Evolutionary conservation across 2,329 filamentous ascomycete genomes (phyloP), one percentile per base, ranked within the genome.

Genomic region (Hypoxylon sp.): DNA sequence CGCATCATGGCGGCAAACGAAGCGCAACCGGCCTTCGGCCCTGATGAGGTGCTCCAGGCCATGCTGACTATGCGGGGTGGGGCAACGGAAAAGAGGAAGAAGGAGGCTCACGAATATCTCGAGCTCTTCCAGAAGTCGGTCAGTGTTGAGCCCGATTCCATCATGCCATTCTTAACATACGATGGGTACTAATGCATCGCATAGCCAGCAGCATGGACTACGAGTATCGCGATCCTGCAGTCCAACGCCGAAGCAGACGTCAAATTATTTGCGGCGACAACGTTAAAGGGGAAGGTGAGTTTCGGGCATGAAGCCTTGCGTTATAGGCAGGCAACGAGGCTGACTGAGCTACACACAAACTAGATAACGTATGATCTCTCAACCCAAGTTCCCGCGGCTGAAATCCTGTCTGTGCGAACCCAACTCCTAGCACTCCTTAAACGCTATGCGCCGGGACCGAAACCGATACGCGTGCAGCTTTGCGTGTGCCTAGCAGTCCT

Each of bases 91-190:
- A 89, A 92, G 78, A 98, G 98, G 85, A 91, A 92, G 80, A 92
- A 94, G 81, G 95, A 94, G 81, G 95, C 94, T 67, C 95, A 98
- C 79, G 90, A 95, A 79, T 99, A 91, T 80, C 86, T 99, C 68
- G 93, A 97, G 82, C 91, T 90, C 75, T 99, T 98, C 82, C 96
- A 99, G 88, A 99, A 99, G 89, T 98, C 96, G 81, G 95, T 97
- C 82, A 74, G 91, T 88, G 40, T 11, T 44, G 17, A 44, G 11
- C 33, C 33, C 11, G 17, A n/a, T 14, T 25, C 11, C 1, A 30
- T 56, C 31, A 35, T 63, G 5, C 22, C 37, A 49, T 27, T 27
- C 30, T 54, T 57, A 4, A 25, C 62, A 31, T 42, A 31, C 40
- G n/a, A 57, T 11, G 35, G 35, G n/a, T 70, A 67, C 73, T 77